Base-by-base conservation (phyloP, 495 filamentous ascomycete genomes). In the Aspergillus coremiiformis region DNA sequence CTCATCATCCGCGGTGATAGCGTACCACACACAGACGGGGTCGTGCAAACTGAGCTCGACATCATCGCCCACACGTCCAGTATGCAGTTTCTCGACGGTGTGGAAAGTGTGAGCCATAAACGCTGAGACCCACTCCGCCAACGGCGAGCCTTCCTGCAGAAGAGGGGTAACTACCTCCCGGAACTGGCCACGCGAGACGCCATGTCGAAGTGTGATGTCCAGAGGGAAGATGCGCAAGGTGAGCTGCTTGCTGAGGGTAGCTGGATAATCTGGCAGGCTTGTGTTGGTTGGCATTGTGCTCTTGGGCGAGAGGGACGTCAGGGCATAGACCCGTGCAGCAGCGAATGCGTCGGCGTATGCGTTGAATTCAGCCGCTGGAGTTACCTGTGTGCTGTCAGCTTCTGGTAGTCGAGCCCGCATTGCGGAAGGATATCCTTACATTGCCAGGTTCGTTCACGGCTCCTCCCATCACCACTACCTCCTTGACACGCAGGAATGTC, bases 391-490 rank as follows among this genome's bases (percentile, higher is more conserved):
- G 7, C n/a, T 30, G 29, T 57, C 20, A 56, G 50, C 51, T 39
- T 20, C 24, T 21, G 45, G 4, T 37, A 9, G 12, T 4, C 4
- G 4, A 24, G 30, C 5, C 9, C 24, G 24, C 8, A 4, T 27
- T 27, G 37, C 37, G 19, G 20, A 22, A 41, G 47, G 41, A 1
- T 44, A 17, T 70, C 5, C 32, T 60, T 64, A 83, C 81, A 69
- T 99, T 99, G 46, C 93, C 93, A 23, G 81, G 77, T 15, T 80
- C 61, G 35, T 84, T 74, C 39, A 97, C 78, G n/a, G 86, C 81
- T 51, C 93, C 94, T 29, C 92, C 93, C 93, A 99, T 99, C n/a
- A 95, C 84, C 17, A 96, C 83, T 2, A 99, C 82, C 63, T 95
- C 86, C 64, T 94, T 95, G 22, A 81, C 89, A 19, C 83, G 81